Percentiles rank a stretch among this genome's conserved stretches.
Conservation (phyloP, 768 basidiomycete genomes). For the Calocybe gangraenosa region DNA sequence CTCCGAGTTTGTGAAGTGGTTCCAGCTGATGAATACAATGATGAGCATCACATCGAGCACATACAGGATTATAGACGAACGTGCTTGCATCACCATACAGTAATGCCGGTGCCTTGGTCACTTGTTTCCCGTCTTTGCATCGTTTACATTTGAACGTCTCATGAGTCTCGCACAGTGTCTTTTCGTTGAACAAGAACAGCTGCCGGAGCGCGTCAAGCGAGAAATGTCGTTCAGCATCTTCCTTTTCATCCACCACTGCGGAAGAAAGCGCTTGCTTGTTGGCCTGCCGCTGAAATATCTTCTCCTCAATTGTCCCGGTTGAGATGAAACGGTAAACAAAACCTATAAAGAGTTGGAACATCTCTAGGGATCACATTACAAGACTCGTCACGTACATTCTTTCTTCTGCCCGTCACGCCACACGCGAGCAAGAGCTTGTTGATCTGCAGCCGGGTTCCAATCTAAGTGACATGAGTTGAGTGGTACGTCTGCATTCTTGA, state of each 20-base stretch:
- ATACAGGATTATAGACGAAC: conserved; percentile 45
- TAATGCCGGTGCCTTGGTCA: conserved; percentile 77
- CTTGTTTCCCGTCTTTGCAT: conserved; percentile 83
- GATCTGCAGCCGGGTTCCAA: conserved; percentile 98
- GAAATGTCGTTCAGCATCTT: conserved; percentile 94
- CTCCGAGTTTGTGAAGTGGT: conserved; percentile 90
- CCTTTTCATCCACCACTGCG: conserved; percentile 97
- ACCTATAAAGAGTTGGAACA: conserved; percentile 38
- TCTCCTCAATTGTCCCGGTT: conserved; percentile 97
- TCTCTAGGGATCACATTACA: background rate
- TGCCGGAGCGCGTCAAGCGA: conserved; percentile 84
- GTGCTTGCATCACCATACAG: conserved; percentile 97
- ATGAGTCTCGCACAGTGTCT: conserved; percentile 89
- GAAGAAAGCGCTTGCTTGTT: conserved; percentile 96
- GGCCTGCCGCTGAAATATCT: conserved; percentile 97
- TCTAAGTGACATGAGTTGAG: conserved; percentile 40
- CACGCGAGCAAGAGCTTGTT: conserved; percentile 96
- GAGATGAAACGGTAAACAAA: conserved; percentile 99
- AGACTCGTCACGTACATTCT: conserved; percentile 64
- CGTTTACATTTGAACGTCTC: conserved; percentile 97
- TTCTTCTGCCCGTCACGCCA: conserved; percentile 99
- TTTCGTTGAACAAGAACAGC: conserved; percentile 87
- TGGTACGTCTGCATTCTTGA: background rate
- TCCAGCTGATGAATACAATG: conserved; percentile 70
- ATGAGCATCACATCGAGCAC: background rate